Evolutionary conservation across 345 rosid genomes (phyloP).

Genomic region (Salix purpurea): DNA sequence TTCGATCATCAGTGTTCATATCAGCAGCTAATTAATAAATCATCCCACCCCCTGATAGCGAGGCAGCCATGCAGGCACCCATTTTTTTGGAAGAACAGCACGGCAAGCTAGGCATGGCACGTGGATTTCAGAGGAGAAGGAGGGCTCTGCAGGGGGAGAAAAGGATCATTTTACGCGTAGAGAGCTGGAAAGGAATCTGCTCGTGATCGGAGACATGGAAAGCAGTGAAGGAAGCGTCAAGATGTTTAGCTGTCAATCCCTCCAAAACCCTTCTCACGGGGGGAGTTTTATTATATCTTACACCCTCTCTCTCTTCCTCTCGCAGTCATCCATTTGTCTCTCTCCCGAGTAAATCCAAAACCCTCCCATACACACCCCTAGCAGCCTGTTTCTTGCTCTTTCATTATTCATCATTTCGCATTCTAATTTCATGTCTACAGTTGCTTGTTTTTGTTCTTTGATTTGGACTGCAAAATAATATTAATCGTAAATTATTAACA

Average conservation of each 20-base stretch:
- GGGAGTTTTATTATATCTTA: neutral
- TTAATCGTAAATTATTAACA: neutral
- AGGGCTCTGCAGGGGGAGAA: neutral
- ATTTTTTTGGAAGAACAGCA: constrained; percentile 14
- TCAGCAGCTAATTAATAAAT: neutral
- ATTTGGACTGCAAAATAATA: neutral
- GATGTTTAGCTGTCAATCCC: constrained; percentile 46
- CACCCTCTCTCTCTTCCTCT: constrained; percentile 16
- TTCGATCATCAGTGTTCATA: neutral
- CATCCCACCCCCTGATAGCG: neutral
- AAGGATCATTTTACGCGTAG: constrained; percentile 6
- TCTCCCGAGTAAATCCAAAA: constrained; percentile 3
- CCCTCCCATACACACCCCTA: neutral
- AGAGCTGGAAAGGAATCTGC: constrained; percentile 30
- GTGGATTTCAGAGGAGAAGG: neutral
- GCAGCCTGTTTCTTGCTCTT: neutral
- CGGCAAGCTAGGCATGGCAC: neutral
- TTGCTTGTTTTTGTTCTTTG: neutral
- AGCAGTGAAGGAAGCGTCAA: constrained; percentile 39
- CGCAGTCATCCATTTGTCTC: constrained; percentile 30
- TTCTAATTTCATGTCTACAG: neutral
- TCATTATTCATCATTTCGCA: neutral
- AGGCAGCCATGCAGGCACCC: constrained; percentile 4
- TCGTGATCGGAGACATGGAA: constrained; percentile 35
- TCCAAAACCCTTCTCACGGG: constrained; percentile 48